These are phyloP conservation scores for Acorus calamus DNA, from an alignment of 106 monocot genomes.

Conservation along the genomic window DNA sequence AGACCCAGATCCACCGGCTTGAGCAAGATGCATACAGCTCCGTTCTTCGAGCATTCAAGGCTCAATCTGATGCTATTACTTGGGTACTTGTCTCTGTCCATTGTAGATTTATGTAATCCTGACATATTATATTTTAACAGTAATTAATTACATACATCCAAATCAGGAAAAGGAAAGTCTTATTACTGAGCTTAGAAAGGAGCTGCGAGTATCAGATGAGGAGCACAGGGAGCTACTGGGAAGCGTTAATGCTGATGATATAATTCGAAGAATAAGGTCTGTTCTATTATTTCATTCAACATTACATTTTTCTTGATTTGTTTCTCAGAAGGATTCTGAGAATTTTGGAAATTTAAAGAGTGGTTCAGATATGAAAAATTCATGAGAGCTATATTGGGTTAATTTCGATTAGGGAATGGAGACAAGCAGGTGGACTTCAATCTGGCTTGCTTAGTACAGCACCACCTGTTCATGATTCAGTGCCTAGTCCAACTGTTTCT, in stretches of 20 bases:
- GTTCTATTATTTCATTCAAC: neutral
- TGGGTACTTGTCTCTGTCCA: constrained; percentile 39
- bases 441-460: constrained; percentile 25
- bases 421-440: constrained; percentile 40
- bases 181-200: constrained; percentile 85
- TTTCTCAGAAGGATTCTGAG: neutral
- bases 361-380: too few relatives aligned
- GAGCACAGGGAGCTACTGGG: constrained; percentile 68
- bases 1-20: constrained; percentile 52
- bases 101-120: neutral
- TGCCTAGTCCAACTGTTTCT: constrained; percentile 46
- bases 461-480: constrained; percentile 36
- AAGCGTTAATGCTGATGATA: constrained; percentile 74
- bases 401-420: constrained; percentile 45
- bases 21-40: constrained; percentile 72
- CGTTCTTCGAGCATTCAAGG: constrained; percentile 71
- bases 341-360: neutral
- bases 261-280: constrained; percentile 63
- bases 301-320: too few relatives aligned
- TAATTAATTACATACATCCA: constrained; percentile 1
- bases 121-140: neutral
- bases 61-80: constrained; percentile 67
- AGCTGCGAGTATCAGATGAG: constrained; percentile 68
- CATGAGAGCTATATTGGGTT: neutral
- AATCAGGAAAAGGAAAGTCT: constrained; percentile 78